phyloP scores from a whole-genome alignment of 2,329 filamentous ascomycete genomes.

The Fusarium ambrosium region DNA sequence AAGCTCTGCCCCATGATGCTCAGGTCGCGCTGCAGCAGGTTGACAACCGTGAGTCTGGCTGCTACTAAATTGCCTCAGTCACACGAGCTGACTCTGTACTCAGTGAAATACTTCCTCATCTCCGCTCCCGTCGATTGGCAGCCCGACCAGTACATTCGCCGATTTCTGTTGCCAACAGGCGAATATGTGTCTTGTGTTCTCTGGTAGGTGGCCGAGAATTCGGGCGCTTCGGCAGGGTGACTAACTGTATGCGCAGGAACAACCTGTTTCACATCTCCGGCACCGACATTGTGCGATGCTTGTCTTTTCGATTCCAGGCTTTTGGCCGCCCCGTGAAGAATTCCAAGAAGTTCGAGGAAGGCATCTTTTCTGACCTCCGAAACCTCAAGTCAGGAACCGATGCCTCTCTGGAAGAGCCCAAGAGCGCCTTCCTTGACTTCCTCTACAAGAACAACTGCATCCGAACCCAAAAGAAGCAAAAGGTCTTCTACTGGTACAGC shows the following conservation, averaged over 20 bases:
- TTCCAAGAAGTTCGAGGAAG: slow-evolving; percentile 99
- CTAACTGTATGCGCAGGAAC: slow-evolving; percentile 63
- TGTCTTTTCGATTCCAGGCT: slow-evolving; percentile 98
- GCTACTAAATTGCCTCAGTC: slow-evolving; percentile 5
- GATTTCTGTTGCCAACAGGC: slow-evolving; percentile 94
- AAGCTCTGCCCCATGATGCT: slow-evolving; percentile 94
- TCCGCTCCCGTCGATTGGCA: slow-evolving; percentile 99
- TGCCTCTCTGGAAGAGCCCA: slow-evolving; percentile 97
- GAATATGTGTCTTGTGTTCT: slow-evolving; percentile 99
- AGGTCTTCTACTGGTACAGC: slow-evolving; percentile 99
- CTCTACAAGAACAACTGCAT: slow-evolving; percentile 99
- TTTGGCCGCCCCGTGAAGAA: slow-evolving; percentile 99
- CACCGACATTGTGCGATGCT: slow-evolving; percentile 97
- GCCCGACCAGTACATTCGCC: slow-evolving; percentile 94
- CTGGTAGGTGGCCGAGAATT: slow-evolving; percentile 65
- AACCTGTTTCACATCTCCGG: slow-evolving; percentile 99
- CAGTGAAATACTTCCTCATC: slow-evolving; percentile 99
- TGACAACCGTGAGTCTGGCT: slow-evolving; percentile 82
- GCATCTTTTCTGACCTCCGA: slow-evolving; percentile 97
- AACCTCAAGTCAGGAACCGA: slow-evolving; percentile 99
- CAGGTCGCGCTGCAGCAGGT: slow-evolving; percentile 98
- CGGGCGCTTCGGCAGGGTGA: neutral
- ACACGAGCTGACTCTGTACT: slow-evolving; percentile 25
- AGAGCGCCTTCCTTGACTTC: slow-evolving; percentile 98
- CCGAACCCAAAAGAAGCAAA: slow-evolving; percentile 99